Evolutionary conservation across 352 stramenopile species (phyloP), one percentile per base, ranked within the genome.

Genomic region (Peronospora farinosa): DNA sequence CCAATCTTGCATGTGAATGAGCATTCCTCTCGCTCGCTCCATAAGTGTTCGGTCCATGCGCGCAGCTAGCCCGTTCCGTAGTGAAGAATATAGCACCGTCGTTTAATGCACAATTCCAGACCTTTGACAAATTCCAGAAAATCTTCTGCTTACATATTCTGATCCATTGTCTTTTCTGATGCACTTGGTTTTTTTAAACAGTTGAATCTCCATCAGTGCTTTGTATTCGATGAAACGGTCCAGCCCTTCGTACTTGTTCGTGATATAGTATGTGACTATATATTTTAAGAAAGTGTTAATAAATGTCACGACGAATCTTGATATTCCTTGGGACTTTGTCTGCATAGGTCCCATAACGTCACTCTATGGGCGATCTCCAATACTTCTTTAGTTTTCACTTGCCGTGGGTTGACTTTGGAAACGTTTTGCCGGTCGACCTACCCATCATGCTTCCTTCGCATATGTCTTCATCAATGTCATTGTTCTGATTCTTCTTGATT

Each of bases 251-350:
- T 46, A 60, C 19, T 72, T 72, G 17, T n/a, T 27, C 28, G 43
- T 59, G 25, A 69, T 6, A 11, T 60, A 59, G 17, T 68, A 69
- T 2, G 54, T 41, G 3, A 19, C 40, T 9, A 54, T 27, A 42
- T 57, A 47, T n/a, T 54, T 45, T 2, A 42, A 56, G 27, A 40
- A 61, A 32, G 67, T 51, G 7, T 69, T 44, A 10, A 73, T 52
- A 33, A 63, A 67, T 6, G 54, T 51, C 3, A 50, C 6, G 0
- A 56, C 39, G 7, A 38, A 56, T 5, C 31, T 37, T 2, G 40
- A 36, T 25, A 33, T 40, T 16, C 49, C 33, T 13, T 21, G 7
- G 3, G 31, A 23, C 32, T 50, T 57, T 19, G 15, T 33, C 6
- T 56, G 25, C 39, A 56, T 48, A 3, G 48, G 40, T 7, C 40